Percentiles rank a stretch among this genome's conserved stretches.
These are phyloP conservation scores for Kodamaea sagamina DNA, from an alignment of 805 yeast genomes.

Conservation along the genomic window DNA sequence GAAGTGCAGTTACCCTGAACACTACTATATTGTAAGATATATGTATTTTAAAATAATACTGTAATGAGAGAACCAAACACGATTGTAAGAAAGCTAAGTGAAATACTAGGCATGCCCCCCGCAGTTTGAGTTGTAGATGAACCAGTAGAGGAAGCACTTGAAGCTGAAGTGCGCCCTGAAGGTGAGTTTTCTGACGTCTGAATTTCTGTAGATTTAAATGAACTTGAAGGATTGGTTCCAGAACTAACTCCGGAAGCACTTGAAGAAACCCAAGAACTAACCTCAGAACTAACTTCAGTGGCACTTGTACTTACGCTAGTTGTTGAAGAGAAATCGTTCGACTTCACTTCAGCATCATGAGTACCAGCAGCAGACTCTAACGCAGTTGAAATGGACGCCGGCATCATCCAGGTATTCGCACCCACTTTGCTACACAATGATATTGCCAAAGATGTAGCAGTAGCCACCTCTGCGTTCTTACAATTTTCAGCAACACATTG, in stretches of 20 bases:
- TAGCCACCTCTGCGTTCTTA: conserved; percentile 35
- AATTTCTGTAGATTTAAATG: background rate
- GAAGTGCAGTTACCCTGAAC: no score
- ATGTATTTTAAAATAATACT: conserved; percentile 5
- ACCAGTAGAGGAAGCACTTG: conserved; percentile 19
- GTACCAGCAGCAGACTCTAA: conserved; percentile 28
- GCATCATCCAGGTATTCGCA: conserved; percentile 48
- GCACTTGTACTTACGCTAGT: conserved; percentile 8
- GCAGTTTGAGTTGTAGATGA: conserved; percentile 18
- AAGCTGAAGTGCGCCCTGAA: conserved; percentile 17
- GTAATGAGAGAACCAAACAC: conserved; percentile 10
- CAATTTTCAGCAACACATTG: conserved; percentile 44
- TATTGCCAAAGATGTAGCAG: conserved; percentile 44
- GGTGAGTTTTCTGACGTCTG: conserved; percentile 3
- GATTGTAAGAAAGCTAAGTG: conserved; percentile 10
- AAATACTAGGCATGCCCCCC: conserved; percentile 14
- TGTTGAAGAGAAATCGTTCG: conserved; percentile 9
- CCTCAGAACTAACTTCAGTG: background rate
- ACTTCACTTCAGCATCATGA: conserved; percentile 13
- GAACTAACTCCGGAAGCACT: no score
- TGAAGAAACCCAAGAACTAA: background rate
- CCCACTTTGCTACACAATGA: conserved; percentile 45
- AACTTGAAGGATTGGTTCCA: no score
- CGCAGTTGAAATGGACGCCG: conserved; percentile 38
- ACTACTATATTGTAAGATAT: no score